A percentile compares a stretch with the other conserved stretches of the same genome.
Conservation (phyloP, 441 rosid genomes). For the Melianthus villosus region DNA sequence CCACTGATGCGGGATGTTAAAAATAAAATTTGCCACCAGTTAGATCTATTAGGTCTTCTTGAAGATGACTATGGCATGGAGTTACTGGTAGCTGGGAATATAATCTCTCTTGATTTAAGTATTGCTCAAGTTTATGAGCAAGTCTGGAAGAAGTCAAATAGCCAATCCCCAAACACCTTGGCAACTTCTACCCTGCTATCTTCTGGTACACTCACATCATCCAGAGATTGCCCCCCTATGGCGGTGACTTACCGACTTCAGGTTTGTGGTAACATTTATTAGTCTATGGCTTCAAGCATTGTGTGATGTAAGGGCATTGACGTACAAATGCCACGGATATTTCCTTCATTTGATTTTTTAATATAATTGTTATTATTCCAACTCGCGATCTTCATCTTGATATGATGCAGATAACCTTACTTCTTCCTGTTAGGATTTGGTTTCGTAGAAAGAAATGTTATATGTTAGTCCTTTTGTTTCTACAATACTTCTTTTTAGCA, state of each 20-base stretch:
- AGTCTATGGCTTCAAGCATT: no score
- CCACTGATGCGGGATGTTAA: conserved; percentile 99
- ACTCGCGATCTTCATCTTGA: no score
- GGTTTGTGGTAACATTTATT: no score
- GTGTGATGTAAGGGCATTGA: no score
- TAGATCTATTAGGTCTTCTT: conserved; percentile 74
- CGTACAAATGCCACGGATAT: no score
- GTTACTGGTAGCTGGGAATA: conserved; percentile 95
- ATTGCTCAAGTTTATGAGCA: conserved; percentile 96
- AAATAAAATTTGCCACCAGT: conserved; percentile 93
- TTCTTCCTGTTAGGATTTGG: no score
- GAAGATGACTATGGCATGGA: conserved; percentile 99
- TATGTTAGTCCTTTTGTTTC: no score
- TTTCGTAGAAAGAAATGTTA: no score
- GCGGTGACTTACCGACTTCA: conserved; percentile 97
- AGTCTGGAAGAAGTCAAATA: conserved; percentile 95
- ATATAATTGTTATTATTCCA: no score
- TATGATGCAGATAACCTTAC: no score
- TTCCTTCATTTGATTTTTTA: no score
- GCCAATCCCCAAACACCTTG: conserved; percentile 54
- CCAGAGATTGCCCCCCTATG: conserved; percentile 93
- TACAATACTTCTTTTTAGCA: no score
- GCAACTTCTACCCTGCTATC: conserved; percentile 53
- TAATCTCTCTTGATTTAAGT: conserved; percentile 95
- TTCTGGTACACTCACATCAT: conserved; percentile 40